phyloP scores from a whole-genome alignment of 2,329 filamentous ascomycete species.

The Albophoma yamanashiensis region DNA sequence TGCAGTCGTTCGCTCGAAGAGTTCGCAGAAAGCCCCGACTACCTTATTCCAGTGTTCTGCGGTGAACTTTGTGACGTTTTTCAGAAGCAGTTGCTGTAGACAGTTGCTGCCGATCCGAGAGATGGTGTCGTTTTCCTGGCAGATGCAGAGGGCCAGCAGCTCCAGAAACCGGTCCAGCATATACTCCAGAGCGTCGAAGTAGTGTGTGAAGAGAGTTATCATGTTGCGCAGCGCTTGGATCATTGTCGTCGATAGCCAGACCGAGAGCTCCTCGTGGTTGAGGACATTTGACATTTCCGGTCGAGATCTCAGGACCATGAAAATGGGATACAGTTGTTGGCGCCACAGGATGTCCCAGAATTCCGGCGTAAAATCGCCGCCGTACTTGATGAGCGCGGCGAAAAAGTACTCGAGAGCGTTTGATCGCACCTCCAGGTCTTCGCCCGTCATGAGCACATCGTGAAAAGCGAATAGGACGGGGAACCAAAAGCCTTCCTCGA shows the following conservation, averaged over 20 bases:
- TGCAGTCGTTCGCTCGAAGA: slow-evolving; percentile 91
- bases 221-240: slow-evolving; percentile 97
- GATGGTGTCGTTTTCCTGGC: slow-evolving; percentile 97
- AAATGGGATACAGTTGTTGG: slow-evolving; percentile 94
- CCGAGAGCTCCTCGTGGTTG: slow-evolving; percentile 92
- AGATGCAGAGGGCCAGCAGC: slow-evolving; percentile 89
- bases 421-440: slow-evolving; percentile 90
- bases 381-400: slow-evolving; percentile 81
- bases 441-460: slow-evolving; percentile 97
- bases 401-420: slow-evolving; percentile 94
- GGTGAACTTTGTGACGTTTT: slow-evolving; percentile 89
- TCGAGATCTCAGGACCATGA: slow-evolving; percentile 92
- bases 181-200: slow-evolving; percentile 90
- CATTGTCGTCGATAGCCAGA: slow-evolving; percentile 99
- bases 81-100: slow-evolving; percentile 87
- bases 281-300: slow-evolving; percentile 93
- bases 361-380: slow-evolving; percentile 79
- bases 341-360: slow-evolving; percentile 99
- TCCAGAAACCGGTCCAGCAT: slow-evolving; percentile 98
- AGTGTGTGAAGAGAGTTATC: slow-evolving; percentile 98
- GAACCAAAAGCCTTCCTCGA: slow-evolving; percentile 98
- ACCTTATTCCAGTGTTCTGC: slow-evolving; percentile 87
- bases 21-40: slow-evolving; percentile 87
- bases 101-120: slow-evolving; percentile 98
- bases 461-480: slow-evolving; percentile 97